Evolutionary conservation across 2,329 filamentous ascomycete species (phyloP).

Genomic region (Cephalotrichum gorgonifer): DNA sequence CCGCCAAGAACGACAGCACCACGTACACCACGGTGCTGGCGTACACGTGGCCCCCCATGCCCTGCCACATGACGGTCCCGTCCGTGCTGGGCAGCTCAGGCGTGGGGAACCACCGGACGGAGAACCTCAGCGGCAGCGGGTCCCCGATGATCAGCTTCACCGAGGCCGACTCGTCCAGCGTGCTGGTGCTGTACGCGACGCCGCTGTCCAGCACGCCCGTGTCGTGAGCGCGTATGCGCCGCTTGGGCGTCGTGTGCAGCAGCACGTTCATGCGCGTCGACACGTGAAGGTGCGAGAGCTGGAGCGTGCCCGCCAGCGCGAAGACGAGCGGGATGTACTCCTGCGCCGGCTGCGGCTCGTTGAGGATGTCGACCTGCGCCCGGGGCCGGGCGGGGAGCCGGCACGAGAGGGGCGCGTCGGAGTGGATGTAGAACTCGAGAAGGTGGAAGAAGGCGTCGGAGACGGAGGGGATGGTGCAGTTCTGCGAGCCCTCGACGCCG

Average conservation of each 20-base stretch:
- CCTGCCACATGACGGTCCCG: constrained; percentile 54
- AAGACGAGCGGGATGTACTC: constrained; percentile 80
- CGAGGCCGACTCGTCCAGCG: constrained; percentile 38
- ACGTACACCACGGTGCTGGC: constrained; percentile 55
- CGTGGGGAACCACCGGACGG: constrained; percentile 77
- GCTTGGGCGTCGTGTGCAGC: constrained; percentile 58
- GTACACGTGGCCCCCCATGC: constrained; percentile 53
- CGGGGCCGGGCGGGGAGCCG: constrained; percentile 72
- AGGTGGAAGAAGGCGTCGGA: constrained; percentile 76
- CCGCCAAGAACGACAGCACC: constrained; percentile 47
- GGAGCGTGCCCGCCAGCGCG: constrained; percentile 70
- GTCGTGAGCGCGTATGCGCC: constrained; percentile 51
- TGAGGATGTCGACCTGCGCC: constrained; percentile 41
- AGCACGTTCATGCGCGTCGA: constrained; percentile 84
- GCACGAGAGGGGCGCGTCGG: constrained; percentile 85
- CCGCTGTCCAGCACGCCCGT: constrained; percentile 79
- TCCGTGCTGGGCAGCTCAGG: constrained; percentile 59
- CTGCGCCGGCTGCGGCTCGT: constrained; percentile 35
- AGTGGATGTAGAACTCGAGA: constrained; percentile 96
- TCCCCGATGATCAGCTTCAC: constrained; percentile 80
- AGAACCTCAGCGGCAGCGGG: constrained; percentile 66
- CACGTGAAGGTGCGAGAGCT: constrained; percentile 82
- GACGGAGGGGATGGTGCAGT: constrained; percentile 72
- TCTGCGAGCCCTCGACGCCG: constrained; percentile 69
- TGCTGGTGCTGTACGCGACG: constrained; percentile 75